Evolutionary conservation across 164 flowering plant genomes (phyloP).

Genomic region (Echeveria elegans): DNA sequence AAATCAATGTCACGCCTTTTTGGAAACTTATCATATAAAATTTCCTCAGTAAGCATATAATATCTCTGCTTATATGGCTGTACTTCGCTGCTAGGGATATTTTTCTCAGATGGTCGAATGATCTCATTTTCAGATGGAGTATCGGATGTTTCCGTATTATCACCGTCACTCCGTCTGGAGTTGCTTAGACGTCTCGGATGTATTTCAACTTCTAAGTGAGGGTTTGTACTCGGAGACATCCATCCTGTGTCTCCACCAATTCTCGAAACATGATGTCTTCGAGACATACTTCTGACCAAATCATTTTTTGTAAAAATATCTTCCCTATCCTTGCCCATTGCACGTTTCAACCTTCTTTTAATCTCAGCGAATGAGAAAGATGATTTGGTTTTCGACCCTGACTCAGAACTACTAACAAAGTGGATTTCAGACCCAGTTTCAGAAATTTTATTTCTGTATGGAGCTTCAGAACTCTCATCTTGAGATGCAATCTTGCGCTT

Average conservation of each 20-base stretch:
- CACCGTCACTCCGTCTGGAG: conserved; percentile 11
- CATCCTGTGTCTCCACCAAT: too few species aligned
- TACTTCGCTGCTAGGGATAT: conserved; percentile 54
- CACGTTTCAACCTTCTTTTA: conserved; percentile 55
- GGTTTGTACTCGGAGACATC: conserved; percentile 37
- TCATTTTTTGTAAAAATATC: conserved; percentile 23
- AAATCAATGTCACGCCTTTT: conserved; percentile 29
- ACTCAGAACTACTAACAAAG: conserved; percentile 15
- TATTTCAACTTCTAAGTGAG: conserved; percentile 38
- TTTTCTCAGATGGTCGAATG: conserved; percentile 15
- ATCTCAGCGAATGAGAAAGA: conserved; percentile 64
- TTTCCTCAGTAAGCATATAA: conserved; percentile 48
- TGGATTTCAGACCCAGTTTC: conserved; percentile 46
- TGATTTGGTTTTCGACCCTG: conserved; percentile 28
- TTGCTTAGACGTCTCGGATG: conserved; percentile 21
- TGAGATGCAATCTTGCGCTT: conserved; percentile 41
- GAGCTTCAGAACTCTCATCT: conserved; percentile 25
- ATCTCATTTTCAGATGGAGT: not conserved
- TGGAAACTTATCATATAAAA: conserved; percentile 24
- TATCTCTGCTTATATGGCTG: conserved; percentile 60
- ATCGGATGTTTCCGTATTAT: not conserved
- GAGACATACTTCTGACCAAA: conserved; percentile 15
- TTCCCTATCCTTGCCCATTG: conserved; percentile 53
- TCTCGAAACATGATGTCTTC: conserved; percentile 10
- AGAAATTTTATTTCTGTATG: conserved; percentile 55